Evolutionary conservation across 2,329 filamentous ascomycete genomes (phyloP).

Genomic region (Pseudovirgaria hyperparasitica): DNA sequence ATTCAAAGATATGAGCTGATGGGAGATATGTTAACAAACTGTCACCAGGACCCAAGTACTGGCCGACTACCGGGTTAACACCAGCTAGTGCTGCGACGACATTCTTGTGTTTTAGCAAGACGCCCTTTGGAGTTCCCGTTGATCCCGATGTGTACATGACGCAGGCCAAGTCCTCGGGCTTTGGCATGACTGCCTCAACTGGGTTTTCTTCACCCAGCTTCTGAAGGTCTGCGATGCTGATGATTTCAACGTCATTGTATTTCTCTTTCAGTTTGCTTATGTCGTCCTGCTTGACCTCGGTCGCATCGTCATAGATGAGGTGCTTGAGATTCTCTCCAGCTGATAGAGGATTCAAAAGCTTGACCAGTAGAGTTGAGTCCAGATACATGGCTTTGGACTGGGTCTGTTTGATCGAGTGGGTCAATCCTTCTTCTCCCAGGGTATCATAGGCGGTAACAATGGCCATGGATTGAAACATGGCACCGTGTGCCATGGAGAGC

Average conservation of each 20-base stretch:
- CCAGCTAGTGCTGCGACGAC: conserved; percentile 69
- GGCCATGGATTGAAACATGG: conserved; percentile 70
- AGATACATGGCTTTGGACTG: conserved; percentile 72
- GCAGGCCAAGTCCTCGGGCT: conserved; percentile 68
- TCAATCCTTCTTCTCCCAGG: conserved; percentile 69
- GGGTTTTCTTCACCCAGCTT: conserved; percentile 51
- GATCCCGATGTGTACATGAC: conserved; percentile 77
- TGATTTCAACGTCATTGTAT: conserved; percentile 38
- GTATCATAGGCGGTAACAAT: conserved; percentile 95
- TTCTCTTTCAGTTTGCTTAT: conserved; percentile 41
- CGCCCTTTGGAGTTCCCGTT: conserved; percentile 81
- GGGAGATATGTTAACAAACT: conserved; percentile 82
- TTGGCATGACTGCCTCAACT: conserved; percentile 57
- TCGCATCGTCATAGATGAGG: conserved; percentile 46
- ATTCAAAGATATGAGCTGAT: conserved; percentile 90
- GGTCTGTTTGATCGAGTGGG: conserved; percentile 76
- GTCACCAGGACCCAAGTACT: conserved; percentile 66
- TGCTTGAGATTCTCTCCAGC: conserved; percentile 43
- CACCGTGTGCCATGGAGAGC: conserved; percentile 71
- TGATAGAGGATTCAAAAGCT: conserved; percentile 40
- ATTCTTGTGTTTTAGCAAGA: conserved; percentile 66
- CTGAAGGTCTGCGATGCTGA: conserved; percentile 43
- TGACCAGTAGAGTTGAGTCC: conserved; percentile 59
- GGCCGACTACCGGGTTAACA: conserved; percentile 63
- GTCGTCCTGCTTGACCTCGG: conserved; percentile 38